Evolutionary conservation across 1,139 yeast species (phyloP).

Genomic region (Pichia sp.): DNA sequence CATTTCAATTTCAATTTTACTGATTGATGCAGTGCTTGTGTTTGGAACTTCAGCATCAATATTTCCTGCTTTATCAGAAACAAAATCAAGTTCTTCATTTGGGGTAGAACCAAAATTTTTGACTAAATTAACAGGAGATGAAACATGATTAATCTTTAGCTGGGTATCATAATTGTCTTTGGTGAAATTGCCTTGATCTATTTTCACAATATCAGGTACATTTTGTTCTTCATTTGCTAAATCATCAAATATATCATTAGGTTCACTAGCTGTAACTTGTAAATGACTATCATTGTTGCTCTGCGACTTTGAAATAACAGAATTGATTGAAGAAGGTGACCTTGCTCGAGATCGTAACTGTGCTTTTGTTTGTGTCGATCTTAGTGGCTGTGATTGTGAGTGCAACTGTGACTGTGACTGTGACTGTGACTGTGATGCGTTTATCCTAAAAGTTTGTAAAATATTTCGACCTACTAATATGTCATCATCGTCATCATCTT

Average conservation of each 20-base stretch:
- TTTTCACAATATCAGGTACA: conserved; percentile 4
- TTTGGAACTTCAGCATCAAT: conserved; percentile 15
- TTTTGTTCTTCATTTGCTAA: neutral
- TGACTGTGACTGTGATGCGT: conserved; percentile 3
- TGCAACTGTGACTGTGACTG: conserved; percentile 3
- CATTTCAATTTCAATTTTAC: conserved; percentile 7
- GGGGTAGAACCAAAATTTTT: neutral
- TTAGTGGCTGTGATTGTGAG: conserved; percentile 1
- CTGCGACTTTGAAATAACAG: neutral
- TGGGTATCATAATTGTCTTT: neutral
- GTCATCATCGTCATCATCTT: conserved; percentile 9
- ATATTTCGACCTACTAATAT: conserved; percentile 3
- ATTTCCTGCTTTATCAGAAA: neutral
- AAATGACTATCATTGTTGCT: neutral
- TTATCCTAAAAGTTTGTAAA: conserved; percentile 7
- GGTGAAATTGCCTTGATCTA: neutral
- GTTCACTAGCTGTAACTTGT: conserved; percentile 5
- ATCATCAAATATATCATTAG: conserved; percentile 1
- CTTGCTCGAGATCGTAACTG: neutral
- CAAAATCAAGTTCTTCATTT: neutral
- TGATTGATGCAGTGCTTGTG: conserved; percentile 12
- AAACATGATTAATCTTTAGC: neutral
- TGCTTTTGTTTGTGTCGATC: conserved; percentile 4
- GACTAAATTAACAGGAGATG: conserved; percentile 4
- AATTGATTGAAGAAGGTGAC: neutral